Evolutionary conservation across 345 rosid genomes (phyloP).

Genomic region (Lepidium africanum): DNA sequence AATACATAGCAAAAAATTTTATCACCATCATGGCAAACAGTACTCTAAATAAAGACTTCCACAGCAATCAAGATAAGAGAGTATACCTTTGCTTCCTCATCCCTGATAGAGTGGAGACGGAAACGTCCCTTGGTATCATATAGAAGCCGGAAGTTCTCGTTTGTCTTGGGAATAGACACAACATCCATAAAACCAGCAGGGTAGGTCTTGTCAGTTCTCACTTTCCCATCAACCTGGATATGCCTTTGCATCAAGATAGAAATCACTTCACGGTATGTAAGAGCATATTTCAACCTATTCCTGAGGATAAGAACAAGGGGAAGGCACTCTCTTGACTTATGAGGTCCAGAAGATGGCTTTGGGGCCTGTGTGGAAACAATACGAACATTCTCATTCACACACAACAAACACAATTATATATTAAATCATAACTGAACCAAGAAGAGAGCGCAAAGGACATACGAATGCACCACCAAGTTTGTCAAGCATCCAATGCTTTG

Average conservation of each 20-base stretch:
- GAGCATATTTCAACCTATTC: conserved; percentile 50
- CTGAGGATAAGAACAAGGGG: conserved; percentile 35
- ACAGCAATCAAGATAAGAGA: background rate
- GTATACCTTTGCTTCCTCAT: conserved; percentile 25
- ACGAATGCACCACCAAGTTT: conserved; percentile 34
- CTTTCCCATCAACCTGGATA: conserved; percentile 29
- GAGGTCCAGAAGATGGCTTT: conserved; percentile 32
- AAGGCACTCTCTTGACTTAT: conserved; percentile 35
- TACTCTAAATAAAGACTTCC: background rate
- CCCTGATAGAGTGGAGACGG: conserved; percentile 28
- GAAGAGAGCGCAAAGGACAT: background rate
- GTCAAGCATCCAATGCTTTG: conserved; percentile 71
- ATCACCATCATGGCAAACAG: background rate
- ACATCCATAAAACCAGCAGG: conserved; percentile 33
- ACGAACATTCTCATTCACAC: background rate
- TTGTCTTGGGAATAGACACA: conserved; percentile 29
- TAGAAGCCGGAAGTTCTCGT: conserved; percentile 32
- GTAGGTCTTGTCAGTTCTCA: conserved; percentile 31
- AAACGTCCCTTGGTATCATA: conserved; percentile 33
- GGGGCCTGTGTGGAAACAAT: conserved; percentile 23
- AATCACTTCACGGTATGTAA: conserved; percentile 44
- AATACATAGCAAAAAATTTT: background rate
- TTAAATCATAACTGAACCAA: background rate
- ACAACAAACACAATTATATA: background rate
- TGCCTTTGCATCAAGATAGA: conserved; percentile 32